A percentile compares a stretch with the other conserved stretches of the same genome.
Conservation (phyloP, 148 eudicot species). For the Gaultheria prostrata region DNA sequence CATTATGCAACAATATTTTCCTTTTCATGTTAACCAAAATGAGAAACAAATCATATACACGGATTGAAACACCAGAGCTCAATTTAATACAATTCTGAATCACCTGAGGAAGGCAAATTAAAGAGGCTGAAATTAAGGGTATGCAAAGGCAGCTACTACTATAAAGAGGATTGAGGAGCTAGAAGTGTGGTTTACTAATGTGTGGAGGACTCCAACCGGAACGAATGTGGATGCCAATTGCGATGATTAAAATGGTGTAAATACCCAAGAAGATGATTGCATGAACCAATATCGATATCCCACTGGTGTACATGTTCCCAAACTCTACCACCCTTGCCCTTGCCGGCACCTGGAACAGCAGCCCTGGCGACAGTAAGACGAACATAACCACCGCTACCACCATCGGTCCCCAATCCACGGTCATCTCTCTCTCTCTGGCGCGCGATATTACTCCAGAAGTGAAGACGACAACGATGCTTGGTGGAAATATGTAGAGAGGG, state of each 20-base stretch:
- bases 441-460: not conserved
- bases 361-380: constrained; percentile 9
- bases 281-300: constrained; percentile 13
- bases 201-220: not conserved
- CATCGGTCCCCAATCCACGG: constrained; percentile 12
- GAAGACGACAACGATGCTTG: not conserved
- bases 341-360: constrained; percentile 14
- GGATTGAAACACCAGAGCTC: not conserved
- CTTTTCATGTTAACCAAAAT: not conserved
- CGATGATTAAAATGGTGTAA: constrained; percentile 11
- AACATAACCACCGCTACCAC: constrained; percentile 7
- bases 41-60: not conserved
- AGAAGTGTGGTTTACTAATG: not conserved
- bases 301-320: constrained; percentile 17
- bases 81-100: not conserved
- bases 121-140: not conserved
- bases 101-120: not conserved
- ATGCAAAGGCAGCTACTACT: not conserved
- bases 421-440: not conserved
- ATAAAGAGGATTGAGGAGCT: not conserved
- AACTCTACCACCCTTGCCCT: constrained; percentile 18
- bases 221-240: constrained; percentile 7
- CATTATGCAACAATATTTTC: not conserved
- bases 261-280: constrained; percentile 7
- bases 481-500: not conserved